Evolutionary conservation across 2,329 filamentous ascomycete species (phyloP), one percentile per base, ranked within the genome.

Genomic region (Diaporthe eres): DNA sequence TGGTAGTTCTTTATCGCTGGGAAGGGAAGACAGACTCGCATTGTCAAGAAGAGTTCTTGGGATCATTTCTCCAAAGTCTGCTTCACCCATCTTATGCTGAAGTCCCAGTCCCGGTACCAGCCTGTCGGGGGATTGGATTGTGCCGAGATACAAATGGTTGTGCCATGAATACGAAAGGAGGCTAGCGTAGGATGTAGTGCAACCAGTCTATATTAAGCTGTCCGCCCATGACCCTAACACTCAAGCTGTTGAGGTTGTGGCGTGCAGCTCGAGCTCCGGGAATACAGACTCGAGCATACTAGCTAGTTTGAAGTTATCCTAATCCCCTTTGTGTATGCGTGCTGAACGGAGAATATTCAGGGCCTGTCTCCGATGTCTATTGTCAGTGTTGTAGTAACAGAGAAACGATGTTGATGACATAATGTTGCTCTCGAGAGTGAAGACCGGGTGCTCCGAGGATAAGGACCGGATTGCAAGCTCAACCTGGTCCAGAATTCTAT

Each of bases 71-170:
- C 28, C 44, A 47, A 28, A 2, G 12, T 67, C 19, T 15, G 3
- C 42, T n/a, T 8, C 10, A 13, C 12, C 7, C 25, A 5, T 25
- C 25, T 67, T 49, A 49, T 47, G 22, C 7, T 60, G 31, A 37
- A 60, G 9, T 31, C 31, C 31, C 31, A 31, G 5, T 6, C 42
- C 28, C 22, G 7, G 28, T 6, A 15, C 63, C 13, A 15, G 8
- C 7, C 57, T 2, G 12, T 22, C 44, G 44, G 63, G 44, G 44
- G n/a, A 25, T 67, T 67, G 44, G 44, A 67, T 67, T 67, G 31
- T 8, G 44, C 63, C 63, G 63, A 51, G 44, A n/a, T 49, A 22
- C 28, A n/a, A 49, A 77, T 22, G 72, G 76, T 13, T 13, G 22
- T 70, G 34, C 47, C 39, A 10, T n/a, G 39, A 53, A 71, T 60